These are phyloP conservation scores for Hypoxylon subgilvum DNA, from an alignment of 495 filamentous ascomycete species.

Conservation along the genomic window DNA sequence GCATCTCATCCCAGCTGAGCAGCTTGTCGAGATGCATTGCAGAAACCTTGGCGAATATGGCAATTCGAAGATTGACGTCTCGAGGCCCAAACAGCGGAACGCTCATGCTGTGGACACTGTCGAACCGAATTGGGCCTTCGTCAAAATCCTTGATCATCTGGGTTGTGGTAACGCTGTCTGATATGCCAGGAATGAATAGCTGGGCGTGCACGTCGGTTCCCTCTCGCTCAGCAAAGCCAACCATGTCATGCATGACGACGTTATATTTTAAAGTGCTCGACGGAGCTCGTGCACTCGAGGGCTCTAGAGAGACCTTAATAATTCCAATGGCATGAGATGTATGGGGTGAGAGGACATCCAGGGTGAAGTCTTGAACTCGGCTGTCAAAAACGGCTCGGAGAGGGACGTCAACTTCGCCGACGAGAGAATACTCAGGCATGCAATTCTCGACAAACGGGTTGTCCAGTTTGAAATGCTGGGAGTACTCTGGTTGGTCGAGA, in stretches of 20 bases:
- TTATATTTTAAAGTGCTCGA: constrained; percentile 96
- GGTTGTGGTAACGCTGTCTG: constrained; percentile 91
- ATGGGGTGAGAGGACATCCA: constrained; percentile 92
- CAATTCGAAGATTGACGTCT: constrained; percentile 79
- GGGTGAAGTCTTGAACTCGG: constrained; percentile 88
- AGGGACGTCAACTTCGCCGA: constrained; percentile 94
- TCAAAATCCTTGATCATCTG: constrained; percentile 95
- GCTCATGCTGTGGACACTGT: constrained; percentile 98
- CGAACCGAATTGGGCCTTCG: constrained; percentile 91
- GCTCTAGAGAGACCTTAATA: constrained; percentile 87
- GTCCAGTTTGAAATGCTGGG: constrained; percentile 77
- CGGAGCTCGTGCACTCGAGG: constrained; percentile 90
- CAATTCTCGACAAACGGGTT: constrained; percentile 89
- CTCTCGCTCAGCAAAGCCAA: constrained; percentile 95
- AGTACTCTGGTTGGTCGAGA: constrained; percentile 89
- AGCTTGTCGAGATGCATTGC: constrained; percentile 96
- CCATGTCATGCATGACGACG: constrained; percentile 96
- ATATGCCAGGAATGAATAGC: constrained; percentile 90
- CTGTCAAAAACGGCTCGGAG: constrained; percentile 93
- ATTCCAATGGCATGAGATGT: constrained; percentile 88
- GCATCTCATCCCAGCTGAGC: constrained; percentile 98
- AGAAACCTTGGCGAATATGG: constrained; percentile 89
- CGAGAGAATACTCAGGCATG: constrained; percentile 87
- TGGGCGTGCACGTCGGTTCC: constrained; percentile 95
- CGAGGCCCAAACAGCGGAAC: constrained; percentile 83